A percentile compares a stretch with the other conserved stretches of the same genome.
phyloP scores from a whole-genome alignment of 257 asterid genomes.

The Pogostemon cablin region DNA sequence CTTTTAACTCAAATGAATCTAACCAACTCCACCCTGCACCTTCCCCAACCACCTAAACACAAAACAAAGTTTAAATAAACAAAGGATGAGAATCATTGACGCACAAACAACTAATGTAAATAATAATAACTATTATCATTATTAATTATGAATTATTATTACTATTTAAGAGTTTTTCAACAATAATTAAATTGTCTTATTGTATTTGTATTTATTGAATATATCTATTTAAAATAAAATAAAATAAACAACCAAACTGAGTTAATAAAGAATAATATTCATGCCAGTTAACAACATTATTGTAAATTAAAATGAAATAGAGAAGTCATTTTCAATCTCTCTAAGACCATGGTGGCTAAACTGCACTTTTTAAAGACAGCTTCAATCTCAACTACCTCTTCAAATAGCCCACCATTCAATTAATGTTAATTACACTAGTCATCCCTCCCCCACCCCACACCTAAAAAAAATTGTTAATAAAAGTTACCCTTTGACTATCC shows the following conservation, averaged over 20 bases:
- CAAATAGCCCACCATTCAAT: constrained; percentile 27
- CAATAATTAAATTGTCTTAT: not conserved
- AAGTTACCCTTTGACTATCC: no score
- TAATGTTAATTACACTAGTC: not conserved
- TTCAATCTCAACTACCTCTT: constrained; percentile 32
- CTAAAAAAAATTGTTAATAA: no score
- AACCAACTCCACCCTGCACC: constrained; percentile 31
- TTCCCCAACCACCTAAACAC: constrained; percentile 33
- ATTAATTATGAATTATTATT: not conserved
- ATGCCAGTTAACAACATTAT: constrained; percentile 13
- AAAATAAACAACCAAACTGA: constrained; percentile 2
- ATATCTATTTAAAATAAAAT: not conserved
- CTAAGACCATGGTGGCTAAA: constrained; percentile 36
- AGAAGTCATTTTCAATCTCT: constrained; percentile 41
- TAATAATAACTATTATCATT: not conserved
- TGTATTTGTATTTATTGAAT: not conserved
- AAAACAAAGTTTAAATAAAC: not conserved
- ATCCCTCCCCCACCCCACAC: no score
- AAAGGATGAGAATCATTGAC: constrained; percentile 2
- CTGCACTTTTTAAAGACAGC: constrained; percentile 47
- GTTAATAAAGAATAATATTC: constrained; percentile 3
- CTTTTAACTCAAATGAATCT: constrained; percentile 10
- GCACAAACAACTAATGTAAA: not conserved
- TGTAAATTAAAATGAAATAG: constrained; percentile 16
- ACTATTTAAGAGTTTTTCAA: not conserved